Evolutionary conservation across 257 asterid genomes (phyloP).

Genomic region (Nicotiana benthamiana): DNA sequence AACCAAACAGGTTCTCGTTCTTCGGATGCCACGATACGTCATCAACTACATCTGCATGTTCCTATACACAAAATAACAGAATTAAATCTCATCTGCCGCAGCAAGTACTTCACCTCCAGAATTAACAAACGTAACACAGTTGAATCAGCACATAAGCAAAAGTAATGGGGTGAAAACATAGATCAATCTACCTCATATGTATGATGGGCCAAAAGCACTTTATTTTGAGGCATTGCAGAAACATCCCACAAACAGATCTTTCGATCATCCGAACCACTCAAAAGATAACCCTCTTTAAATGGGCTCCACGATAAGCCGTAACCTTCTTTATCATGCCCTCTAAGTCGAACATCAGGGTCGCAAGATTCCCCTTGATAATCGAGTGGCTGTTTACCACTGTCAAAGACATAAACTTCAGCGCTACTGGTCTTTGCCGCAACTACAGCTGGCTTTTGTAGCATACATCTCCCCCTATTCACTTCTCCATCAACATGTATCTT

Average conservation of each 20-base stretch:
- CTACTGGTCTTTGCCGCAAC: conserved; percentile 82
- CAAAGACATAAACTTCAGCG: conserved; percentile 68
- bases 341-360: conserved; percentile 72
- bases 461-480: conserved; percentile 82
- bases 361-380: conserved; percentile 30
- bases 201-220: conserved; percentile 52
- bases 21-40: conserved; percentile 88
- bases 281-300: conserved; percentile 62
- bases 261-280: conserved; percentile 88
- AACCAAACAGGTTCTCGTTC: conserved; percentile 75
- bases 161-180: neutral
- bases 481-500: conserved; percentile 85
- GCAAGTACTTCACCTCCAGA: neutral
- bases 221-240: conserved; percentile 53
- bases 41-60: conserved; percentile 69
- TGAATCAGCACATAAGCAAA: neutral
- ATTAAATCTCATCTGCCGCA: neutral
- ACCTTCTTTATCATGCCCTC: conserved; percentile 89
- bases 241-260: conserved; percentile 86
- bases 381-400: conserved; percentile 44
- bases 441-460: conserved; percentile 61
- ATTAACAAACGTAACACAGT: neutral
- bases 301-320: conserved; percentile 94
- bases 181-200: conserved; percentile 48
- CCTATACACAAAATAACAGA: conserved; percentile 33